A percentile compares a stretch with the other conserved stretches of the same genome.
Conservation (phyloP, 78 protist genomes). For the Chrysochromulina parva region DNA sequence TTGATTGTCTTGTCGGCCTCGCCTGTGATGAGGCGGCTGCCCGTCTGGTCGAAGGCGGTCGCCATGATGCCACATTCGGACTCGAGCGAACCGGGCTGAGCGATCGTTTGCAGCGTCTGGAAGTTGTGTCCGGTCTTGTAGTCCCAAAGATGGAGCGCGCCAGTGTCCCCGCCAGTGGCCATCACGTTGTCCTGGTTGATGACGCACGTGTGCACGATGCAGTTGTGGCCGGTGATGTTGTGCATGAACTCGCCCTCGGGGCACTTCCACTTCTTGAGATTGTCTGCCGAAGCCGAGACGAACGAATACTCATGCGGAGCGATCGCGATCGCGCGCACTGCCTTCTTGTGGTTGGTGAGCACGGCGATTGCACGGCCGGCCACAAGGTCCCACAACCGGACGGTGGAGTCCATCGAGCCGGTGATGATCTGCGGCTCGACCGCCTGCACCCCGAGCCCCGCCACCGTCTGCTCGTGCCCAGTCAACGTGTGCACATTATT, state of each 20-base stretch:
- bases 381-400: slow-evolving; percentile 96
- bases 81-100: slow-evolving; percentile 82
- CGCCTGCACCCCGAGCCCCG: slow-evolving; percentile 36
- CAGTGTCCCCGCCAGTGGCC: slow-evolving; percentile 74
- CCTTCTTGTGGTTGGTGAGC: slow-evolving; percentile 97
- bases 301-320: slow-evolving; percentile 92
- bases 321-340: slow-evolving; percentile 78
- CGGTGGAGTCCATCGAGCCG: slow-evolving; percentile 82
- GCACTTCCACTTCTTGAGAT: slow-evolving; percentile 92
- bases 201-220: slow-evolving; percentile 84
- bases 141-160: slow-evolving; percentile 91
- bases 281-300: slow-evolving; percentile 89
- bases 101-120: slow-evolving; percentile 70
- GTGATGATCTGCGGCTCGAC: slow-evolving; percentile 53
- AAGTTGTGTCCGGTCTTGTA: slow-evolving; percentile 92
- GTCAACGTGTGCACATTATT: slow-evolving; percentile 57
- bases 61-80: slow-evolving; percentile 83
- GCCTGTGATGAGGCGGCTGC: slow-evolving; percentile 90
- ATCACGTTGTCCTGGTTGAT: slow-evolving; percentile 61
- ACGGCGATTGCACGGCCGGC: slow-evolving; percentile 44
- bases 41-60: slow-evolving; percentile 82
- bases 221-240: slow-evolving; percentile 86
- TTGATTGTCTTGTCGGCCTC: slow-evolving; percentile 98
- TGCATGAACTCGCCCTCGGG: slow-evolving; percentile 92
- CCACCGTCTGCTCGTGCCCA: slow-evolving; percentile 86